Percentiles rank a stretch among this genome's conserved stretches.
These are phyloP conservation scores for Leccinum truebloodii DNA, from an alignment of 768 basidiomycete genomes.

Conservation along the genomic window DNA sequence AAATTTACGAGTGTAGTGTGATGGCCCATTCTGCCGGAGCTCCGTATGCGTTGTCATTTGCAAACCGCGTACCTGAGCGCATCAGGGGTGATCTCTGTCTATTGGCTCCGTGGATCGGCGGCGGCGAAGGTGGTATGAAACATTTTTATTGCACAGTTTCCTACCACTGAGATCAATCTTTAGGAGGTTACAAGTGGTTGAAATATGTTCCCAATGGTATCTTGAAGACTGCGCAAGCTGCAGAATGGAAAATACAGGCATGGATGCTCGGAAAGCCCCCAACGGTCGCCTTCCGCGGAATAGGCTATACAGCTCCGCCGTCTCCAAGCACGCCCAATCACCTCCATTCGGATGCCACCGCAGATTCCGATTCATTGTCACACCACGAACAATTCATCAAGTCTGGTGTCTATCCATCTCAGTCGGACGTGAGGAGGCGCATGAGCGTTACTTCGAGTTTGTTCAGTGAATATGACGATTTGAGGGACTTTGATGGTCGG, in stretches of 20 bases:
- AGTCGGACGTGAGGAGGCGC: conserved; percentile 48
- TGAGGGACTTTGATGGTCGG: conserved; percentile 82
- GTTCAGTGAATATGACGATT: conserved; percentile 87
- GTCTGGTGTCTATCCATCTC: conserved; percentile 30
- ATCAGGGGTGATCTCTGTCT: conserved; percentile 85
- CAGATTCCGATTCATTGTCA: conserved; percentile 19
- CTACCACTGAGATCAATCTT: conserved; percentile 15
- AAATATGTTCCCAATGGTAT: conserved; percentile 94
- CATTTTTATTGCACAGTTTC: neutral
- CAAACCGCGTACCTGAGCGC: conserved; percentile 70
- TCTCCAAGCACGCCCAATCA: conserved; percentile 34
- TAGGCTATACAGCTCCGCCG: conserved; percentile 67
- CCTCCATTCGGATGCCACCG: conserved; percentile 19
- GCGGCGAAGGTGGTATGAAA: conserved; percentile 78
- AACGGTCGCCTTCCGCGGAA: conserved; percentile 78
- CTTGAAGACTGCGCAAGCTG: conserved; percentile 92
- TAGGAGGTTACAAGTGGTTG: conserved; percentile 92
- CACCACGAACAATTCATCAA: conserved; percentile 24
- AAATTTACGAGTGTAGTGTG: conserved; percentile 78
- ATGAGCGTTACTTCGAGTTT: conserved; percentile 72
- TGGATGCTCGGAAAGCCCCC: conserved; percentile 99
- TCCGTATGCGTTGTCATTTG: conserved; percentile 90
- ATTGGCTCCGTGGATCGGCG: conserved; percentile 96
- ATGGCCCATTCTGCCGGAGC: conserved; percentile 97
- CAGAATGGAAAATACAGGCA: conserved; percentile 95